phyloP scores from a whole-genome alignment of 2,329 filamentous ascomycete genomes.

The Paramyrothecium sp. region DNA sequence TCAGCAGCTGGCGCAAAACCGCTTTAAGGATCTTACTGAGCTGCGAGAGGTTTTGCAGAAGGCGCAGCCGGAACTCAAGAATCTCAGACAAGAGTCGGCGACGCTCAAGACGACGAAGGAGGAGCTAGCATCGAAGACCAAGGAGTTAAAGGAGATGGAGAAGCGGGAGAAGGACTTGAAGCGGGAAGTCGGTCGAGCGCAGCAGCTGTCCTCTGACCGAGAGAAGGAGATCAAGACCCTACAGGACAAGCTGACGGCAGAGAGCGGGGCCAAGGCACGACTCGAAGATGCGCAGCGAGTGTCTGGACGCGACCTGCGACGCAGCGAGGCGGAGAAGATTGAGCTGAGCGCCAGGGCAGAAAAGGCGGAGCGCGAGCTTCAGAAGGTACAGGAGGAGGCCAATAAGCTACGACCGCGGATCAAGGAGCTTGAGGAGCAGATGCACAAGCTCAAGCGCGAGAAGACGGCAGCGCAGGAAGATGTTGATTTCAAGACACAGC shows the following conservation, averaged over 20 bases:
- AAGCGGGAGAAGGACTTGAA: constrained; percentile 79
- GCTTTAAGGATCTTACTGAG: constrained; percentile 86
- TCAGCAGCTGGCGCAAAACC: constrained; percentile 78
- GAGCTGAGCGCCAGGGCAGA: constrained; percentile 74
- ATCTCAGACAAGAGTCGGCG: constrained; percentile 72
- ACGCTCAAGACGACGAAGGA: constrained; percentile 73
- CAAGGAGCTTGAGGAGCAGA: constrained; percentile 70
- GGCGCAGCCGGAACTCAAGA: constrained; percentile 81
- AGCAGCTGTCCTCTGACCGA: constrained; percentile 69
- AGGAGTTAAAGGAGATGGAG: constrained; percentile 74
- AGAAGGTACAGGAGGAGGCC: constrained; percentile 71
- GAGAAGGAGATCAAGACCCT: constrained; percentile 76
- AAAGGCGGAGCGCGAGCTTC: constrained; percentile 67
- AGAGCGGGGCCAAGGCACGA: constrained; percentile 67
- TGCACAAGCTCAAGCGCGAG: constrained; percentile 67
- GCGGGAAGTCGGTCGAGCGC: constrained; percentile 68
- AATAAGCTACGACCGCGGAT: constrained; percentile 61
- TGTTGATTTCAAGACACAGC: constrained; percentile 76
- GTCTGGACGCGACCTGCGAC: constrained; percentile 73
- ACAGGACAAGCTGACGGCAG: constrained; percentile 74
- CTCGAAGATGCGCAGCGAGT: constrained; percentile 78
- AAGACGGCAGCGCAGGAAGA: constrained; percentile 72
- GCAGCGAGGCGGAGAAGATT: constrained; percentile 74
- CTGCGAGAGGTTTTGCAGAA: constrained; percentile 78
- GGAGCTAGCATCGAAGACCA: constrained; percentile 59